phyloP scores from a whole-genome alignment of 2,329 filamentous ascomycete genomes.

The Ceratocystiopsis minuta region DNA sequence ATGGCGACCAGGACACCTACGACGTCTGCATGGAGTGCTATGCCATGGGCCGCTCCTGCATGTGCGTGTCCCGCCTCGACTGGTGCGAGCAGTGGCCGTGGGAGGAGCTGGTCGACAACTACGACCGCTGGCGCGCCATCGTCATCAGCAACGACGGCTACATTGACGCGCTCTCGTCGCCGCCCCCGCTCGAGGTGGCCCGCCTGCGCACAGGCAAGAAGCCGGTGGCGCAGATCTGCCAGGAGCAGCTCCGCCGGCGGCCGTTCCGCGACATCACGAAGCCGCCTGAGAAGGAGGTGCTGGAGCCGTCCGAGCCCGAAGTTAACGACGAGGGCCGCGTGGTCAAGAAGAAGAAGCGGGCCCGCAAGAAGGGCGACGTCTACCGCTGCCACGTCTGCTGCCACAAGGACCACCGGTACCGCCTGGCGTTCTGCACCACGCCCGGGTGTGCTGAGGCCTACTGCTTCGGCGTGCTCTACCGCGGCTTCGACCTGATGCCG shows the following conservation, averaged over 20 bases:
- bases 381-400: slow-evolving; percentile 67
- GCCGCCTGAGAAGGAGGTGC: slow-evolving; percentile 29
- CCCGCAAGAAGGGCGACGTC: slow-evolving; percentile 34
- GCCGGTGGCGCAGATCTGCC: slow-evolving; percentile 80
- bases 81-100: slow-evolving; percentile 93
- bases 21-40: slow-evolving; percentile 98
- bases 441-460: slow-evolving; percentile 55
- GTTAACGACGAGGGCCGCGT: slow-evolving; percentile 45
- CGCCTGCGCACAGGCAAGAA: slow-evolving; percentile 51
- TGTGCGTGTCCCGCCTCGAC: slow-evolving; percentile 64
- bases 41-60: slow-evolving; percentile 87
- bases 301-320: slow-evolving; percentile 31
- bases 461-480: slow-evolving; percentile 84
- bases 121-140: slow-evolving; percentile 67
- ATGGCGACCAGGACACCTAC: slow-evolving; percentile 66
- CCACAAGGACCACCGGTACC: slow-evolving; percentile 65
- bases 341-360: slow-evolving; percentile 39
- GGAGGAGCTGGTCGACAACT: slow-evolving; percentile 56
- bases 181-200: slow-evolving; percentile 52
- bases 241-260: slow-evolving; percentile 62
- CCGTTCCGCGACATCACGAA: slow-evolving; percentile 72
- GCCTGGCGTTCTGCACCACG: slow-evolving; percentile 61
- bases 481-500: slow-evolving; percentile 82
- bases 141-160: slow-evolving; percentile 58
- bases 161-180: slow-evolving; percentile 45